Evolutionary conservation across 176 grass and related monocot genomes (phyloP).

Genomic region (Bothriochloa decipiens): DNA sequence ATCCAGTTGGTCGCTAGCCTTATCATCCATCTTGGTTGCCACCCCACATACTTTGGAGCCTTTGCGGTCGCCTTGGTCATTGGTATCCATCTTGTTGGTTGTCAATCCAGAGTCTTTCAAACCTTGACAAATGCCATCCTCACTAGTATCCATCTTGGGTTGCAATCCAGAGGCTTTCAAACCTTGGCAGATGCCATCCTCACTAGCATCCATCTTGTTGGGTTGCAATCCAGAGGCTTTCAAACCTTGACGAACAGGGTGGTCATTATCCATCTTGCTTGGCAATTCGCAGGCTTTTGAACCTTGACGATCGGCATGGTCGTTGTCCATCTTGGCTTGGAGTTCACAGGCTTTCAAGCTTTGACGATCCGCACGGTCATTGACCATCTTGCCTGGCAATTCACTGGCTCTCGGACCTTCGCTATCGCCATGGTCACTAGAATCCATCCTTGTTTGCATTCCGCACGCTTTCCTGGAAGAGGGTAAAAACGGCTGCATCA

Average conservation of each 20-base stretch:
- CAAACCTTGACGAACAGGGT: neutral
- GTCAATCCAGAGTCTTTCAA: neutral
- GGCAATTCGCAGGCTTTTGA: neutral
- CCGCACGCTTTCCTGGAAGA: conserved; percentile 36
- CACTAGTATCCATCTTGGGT: conserved; percentile 28
- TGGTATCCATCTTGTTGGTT: conserved; percentile 8
- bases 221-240: neutral
- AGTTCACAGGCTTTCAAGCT: neutral
- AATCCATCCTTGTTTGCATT: conserved; percentile 27
- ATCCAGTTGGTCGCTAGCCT: neutral
- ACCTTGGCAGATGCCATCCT: neutral
- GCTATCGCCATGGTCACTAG: conserved; percentile 8
- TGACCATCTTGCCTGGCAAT: conserved; percentile 14
- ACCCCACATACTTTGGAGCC: conserved; percentile 4
- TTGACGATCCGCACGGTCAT: neutral
- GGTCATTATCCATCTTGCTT: neutral
- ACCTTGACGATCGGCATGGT: neutral
- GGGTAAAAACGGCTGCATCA: neutral
- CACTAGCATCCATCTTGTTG: conserved; percentile 30
- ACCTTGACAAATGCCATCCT: neutral
- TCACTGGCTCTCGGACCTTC: neutral
- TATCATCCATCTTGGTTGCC: conserved; percentile 12
- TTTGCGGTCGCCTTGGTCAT: neutral
- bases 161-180: neutral
- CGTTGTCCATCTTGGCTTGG: neutral